Conservation (phyloP, 1,139 yeast genomes). For the Hemisphaericaspora xylofermentans region DNA sequence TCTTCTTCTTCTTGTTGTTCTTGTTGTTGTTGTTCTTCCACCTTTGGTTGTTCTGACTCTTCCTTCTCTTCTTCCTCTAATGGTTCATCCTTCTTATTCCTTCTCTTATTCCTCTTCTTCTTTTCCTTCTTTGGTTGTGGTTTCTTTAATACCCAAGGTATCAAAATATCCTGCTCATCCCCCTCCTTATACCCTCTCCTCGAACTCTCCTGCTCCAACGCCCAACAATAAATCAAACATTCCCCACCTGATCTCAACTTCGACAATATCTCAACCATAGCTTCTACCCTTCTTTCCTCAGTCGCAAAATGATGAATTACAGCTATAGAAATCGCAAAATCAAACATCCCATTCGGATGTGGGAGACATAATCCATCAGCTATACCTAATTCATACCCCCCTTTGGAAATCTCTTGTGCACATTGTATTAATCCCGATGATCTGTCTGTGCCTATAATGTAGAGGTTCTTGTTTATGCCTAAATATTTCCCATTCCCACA, state of each 20-base stretch:
- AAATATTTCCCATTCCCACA: conserved; percentile 97
- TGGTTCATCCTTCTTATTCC: conserved; percentile 8
- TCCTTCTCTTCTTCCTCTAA: conserved; percentile 8
- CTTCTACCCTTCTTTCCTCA: conserved; percentile 69
- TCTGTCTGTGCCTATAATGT: conserved; percentile 78
- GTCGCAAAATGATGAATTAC: conserved; percentile 96
- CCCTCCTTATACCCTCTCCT: conserved; percentile 87
- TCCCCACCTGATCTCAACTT: conserved; percentile 61
- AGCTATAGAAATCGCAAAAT: conserved; percentile 93
- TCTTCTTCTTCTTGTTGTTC: conserved; percentile 9
- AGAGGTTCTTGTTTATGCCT: conserved; percentile 64
- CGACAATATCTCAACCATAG: conserved; percentile 65
- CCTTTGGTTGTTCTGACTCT: conserved; percentile 19
- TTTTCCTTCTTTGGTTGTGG: conserved; percentile 32
- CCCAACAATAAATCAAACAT: conserved; percentile 91
- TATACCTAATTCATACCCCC: conserved; percentile 45
- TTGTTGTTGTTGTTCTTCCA: conserved; percentile 9
- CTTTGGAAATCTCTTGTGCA: conserved; percentile 52
- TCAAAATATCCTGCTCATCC: conserved; percentile 89
- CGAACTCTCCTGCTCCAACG: conserved; percentile 84
- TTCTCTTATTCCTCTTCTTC: conserved; percentile 18
- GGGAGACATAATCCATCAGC: conserved; percentile 80
- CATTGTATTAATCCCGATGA: conserved; percentile 76
- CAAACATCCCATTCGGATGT: conserved; percentile 58
- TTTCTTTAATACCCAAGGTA: conserved; percentile 85